A percentile compares a stretch with the other conserved stretches of the same genome.
These are phyloP conservation scores for Diaporthe ilicicola DNA, from an alignment of 2,329 filamentous ascomycete genomes.

Conservation along the genomic window DNA sequence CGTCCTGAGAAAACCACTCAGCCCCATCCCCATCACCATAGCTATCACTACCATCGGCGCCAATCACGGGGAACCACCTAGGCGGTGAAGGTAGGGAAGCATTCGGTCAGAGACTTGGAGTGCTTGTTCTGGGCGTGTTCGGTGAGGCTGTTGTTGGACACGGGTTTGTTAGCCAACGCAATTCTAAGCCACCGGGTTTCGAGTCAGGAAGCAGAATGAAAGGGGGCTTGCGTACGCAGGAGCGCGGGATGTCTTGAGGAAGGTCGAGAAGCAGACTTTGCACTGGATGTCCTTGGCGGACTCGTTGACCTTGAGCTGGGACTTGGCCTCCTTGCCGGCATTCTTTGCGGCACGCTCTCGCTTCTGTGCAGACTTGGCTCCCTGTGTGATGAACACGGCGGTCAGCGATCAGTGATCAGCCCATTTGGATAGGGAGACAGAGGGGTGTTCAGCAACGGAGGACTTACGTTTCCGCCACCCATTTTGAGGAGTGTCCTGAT, in stretches of 20 bases:
- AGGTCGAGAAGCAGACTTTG: conserved; percentile 78
- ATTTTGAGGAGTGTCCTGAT: conserved; percentile 7
- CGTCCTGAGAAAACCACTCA: neutral
- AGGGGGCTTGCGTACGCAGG: conserved; percentile 61
- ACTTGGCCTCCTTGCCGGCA: conserved; percentile 64
- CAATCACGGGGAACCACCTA: conserved; percentile 8
- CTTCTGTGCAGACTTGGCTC: conserved; percentile 64
- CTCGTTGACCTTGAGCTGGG: conserved; percentile 75
- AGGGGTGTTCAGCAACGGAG: neutral
- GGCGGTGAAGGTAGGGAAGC: conserved; percentile 66
- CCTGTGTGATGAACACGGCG: conserved; percentile 36
- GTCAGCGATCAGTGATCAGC: conserved; percentile 12
- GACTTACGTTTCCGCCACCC: conserved; percentile 33
- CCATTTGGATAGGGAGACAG: neutral
- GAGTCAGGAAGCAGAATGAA: neutral
- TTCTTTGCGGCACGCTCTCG: conserved; percentile 76
- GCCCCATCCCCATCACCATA: neutral
- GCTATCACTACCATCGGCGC: neutral
- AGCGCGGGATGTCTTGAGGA: conserved; percentile 79
- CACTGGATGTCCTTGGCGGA: conserved; percentile 81
- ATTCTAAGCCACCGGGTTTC: neutral
- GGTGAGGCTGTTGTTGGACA: conserved; percentile 58
- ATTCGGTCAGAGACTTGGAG: conserved; percentile 74
- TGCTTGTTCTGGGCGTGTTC: conserved; percentile 82
- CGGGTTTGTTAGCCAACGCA: neutral